Conservation (phyloP, 495 filamentous ascomycete species). For the Tuber melanosporum region DNA sequence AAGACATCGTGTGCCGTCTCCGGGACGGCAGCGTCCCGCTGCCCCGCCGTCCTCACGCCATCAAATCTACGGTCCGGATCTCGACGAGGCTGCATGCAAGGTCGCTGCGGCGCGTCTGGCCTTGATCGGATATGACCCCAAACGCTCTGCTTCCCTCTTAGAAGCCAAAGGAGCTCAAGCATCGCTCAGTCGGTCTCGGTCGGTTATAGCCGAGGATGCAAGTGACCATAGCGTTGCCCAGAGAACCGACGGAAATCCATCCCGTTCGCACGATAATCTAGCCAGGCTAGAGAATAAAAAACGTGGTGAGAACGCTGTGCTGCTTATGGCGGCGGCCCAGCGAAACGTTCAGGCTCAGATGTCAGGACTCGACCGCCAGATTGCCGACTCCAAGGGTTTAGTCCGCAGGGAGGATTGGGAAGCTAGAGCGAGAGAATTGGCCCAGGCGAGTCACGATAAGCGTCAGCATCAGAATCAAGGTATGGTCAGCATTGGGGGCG, state of each 20-base stretch:
- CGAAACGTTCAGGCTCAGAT: constrained; percentile 61
- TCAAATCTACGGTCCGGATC: constrained; percentile 23
- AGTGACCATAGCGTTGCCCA: constrained; percentile 8
- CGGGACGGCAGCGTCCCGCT: constrained; percentile 13
- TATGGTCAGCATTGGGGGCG: constrained; percentile 72
- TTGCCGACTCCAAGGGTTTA: constrained; percentile 34
- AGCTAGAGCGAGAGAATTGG: constrained; percentile 16
- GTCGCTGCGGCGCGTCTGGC: constrained; percentile 30
- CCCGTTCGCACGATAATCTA: constrained; percentile 45
- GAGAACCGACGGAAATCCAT: constrained; percentile 14
- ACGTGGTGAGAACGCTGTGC: constrained; percentile 62
- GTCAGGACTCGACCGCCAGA: constrained; percentile 35
- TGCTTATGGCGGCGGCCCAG: constrained; percentile 70
- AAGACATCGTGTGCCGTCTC: constrained; percentile 20
- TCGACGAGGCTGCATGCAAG: constrained; percentile 37
- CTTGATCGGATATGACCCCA: constrained; percentile 26
- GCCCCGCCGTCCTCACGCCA: constrained; percentile 22
- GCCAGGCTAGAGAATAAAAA: constrained; percentile 67
- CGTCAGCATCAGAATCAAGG: constrained; percentile 47
- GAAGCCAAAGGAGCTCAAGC: constrained; percentile 17
- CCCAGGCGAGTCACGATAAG: constrained; percentile 22
- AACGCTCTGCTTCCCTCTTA: constrained; percentile 18
- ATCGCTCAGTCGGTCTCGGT: constrained; percentile 16
- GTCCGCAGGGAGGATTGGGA: constrained; percentile 23
- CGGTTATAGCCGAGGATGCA: background rate